A percentile compares a stretch with the other conserved stretches of the same genome.
phyloP scores from a whole-genome alignment of 179 eudicot species.

The Silene vulgaris region DNA sequence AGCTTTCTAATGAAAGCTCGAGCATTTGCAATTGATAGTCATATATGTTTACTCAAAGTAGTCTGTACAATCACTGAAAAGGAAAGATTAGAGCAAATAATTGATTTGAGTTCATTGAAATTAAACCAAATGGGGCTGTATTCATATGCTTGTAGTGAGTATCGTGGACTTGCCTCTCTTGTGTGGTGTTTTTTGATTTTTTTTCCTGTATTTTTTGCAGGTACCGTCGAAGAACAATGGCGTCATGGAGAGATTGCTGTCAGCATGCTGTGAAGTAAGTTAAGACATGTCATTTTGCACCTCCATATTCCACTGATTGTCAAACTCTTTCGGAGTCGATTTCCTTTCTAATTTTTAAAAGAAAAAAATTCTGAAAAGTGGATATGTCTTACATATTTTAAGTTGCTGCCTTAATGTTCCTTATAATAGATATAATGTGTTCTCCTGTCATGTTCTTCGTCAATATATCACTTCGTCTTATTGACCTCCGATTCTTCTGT shows the following conservation, averaged over 20 bases:
- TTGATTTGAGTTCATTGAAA: background rate
- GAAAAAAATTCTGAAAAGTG: background rate
- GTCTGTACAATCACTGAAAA: background rate
- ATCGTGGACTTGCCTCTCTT: background rate
- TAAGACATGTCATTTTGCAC: background rate
- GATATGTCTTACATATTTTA: background rate
- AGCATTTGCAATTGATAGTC: background rate
- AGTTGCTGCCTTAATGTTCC: background rate
- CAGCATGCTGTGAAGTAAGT: conserved; percentile 83
- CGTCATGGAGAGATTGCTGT: conserved; percentile 55
- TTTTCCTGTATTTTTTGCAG: conserved; percentile 28
- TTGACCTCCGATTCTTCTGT: background rate
- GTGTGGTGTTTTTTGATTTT: background rate
- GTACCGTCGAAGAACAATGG: conserved; percentile 57
- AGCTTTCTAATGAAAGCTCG: background rate
- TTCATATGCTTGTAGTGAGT: conserved; percentile 9
- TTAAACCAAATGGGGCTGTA: background rate
- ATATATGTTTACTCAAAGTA: background rate
- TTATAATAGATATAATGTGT: background rate
- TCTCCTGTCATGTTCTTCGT: background rate
- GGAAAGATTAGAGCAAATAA: background rate
- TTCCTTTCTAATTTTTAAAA: background rate
- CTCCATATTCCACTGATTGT: background rate
- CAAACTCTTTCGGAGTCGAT: background rate
- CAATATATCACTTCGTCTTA: background rate